phyloP scores from a whole-genome alignment of 306 rosid genomes.

The Luffa aegyptiaca region DNA sequence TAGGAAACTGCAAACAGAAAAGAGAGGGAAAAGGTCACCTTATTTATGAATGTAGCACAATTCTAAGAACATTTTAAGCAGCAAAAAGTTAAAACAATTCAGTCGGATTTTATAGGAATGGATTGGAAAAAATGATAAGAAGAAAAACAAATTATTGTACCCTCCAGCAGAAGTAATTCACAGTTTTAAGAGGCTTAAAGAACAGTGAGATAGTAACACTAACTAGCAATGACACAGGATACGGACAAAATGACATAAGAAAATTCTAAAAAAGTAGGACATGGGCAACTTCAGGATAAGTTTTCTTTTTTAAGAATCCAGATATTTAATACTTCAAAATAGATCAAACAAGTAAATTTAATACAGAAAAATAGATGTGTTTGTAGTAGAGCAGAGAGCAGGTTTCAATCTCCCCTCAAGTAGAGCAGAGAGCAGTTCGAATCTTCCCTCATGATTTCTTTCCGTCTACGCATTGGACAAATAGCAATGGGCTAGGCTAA shows the following conservation, averaged over 20 bases:
- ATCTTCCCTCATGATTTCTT: not conserved
- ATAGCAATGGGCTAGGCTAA: not conserved
- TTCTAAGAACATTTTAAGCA: not conserved
- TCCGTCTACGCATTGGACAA: not conserved
- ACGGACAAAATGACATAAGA: not conserved
- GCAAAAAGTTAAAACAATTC: not conserved
- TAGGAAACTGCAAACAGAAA: conserved; percentile 58
- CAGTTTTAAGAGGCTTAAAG: not conserved
- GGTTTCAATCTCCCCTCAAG: not conserved
- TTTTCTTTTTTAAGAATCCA: no score
- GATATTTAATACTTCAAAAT: not conserved
- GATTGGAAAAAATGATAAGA: not conserved
- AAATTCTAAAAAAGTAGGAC: not conserved
- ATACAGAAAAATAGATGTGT: not conserved
- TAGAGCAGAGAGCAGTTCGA: not conserved
- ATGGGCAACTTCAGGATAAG: not conserved
- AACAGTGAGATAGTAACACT: not conserved
- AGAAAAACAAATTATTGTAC: not conserved
- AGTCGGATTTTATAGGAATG: not conserved
- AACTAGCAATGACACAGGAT: not conserved
- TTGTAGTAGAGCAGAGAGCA: not conserved
- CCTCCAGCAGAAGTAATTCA: not conserved
- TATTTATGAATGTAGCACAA: not conserved
- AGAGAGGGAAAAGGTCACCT: conserved; percentile 7
- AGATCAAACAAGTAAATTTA: not conserved